Evolutionary conservation across 768 basidiomycete species (phyloP).

Genomic region (Tylopilus cervinicoccineus): DNA sequence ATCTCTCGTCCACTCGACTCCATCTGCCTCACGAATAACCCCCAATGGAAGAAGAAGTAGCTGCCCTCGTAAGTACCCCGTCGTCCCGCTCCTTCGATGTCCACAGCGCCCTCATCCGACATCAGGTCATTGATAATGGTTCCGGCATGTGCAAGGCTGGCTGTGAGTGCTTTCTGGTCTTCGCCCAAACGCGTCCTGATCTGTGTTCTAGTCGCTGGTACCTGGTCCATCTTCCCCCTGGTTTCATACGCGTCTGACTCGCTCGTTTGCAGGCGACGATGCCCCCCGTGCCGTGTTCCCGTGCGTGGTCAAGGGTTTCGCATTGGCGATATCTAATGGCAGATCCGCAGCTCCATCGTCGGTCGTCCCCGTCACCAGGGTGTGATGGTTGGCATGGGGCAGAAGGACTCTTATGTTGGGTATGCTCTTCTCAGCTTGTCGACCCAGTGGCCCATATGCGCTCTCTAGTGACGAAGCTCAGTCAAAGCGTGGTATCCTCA

Average conservation of each 20-base stretch:
- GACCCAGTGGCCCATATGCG: constrained; percentile 11
- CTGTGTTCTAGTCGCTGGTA: constrained; percentile 57
- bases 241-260: constrained; percentile 1
- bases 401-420: constrained; percentile 97
- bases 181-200: constrained; percentile 16
- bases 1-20: constrained; percentile 18
- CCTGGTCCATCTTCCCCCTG: background rate
- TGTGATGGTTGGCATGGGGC: constrained; percentile 97
- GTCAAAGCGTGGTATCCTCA: constrained; percentile 92
- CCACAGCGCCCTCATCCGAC: background rate
- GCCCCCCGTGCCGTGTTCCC: constrained; percentile 92
- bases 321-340: constrained; percentile 9
- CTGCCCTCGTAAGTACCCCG: constrained; percentile 42
- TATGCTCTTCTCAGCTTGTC: constrained; percentile 28
- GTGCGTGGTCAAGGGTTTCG: constrained; percentile 46
- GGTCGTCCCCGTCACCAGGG: constrained; percentile 93
- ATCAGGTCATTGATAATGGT: constrained; percentile 86
- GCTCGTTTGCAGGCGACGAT: constrained; percentile 67
- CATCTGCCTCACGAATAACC: constrained; percentile 21
- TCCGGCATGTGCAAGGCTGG: constrained; percentile 99
- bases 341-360: constrained; percentile 69
- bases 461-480: constrained; percentile 77
- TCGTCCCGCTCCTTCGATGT: background rate
- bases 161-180: constrained; percentile 52
- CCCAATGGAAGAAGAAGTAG: constrained; percentile 63